Base-by-base conservation (phyloP, 1,284 basidiomycete species). In the Fomitopsis betulina region DNA sequence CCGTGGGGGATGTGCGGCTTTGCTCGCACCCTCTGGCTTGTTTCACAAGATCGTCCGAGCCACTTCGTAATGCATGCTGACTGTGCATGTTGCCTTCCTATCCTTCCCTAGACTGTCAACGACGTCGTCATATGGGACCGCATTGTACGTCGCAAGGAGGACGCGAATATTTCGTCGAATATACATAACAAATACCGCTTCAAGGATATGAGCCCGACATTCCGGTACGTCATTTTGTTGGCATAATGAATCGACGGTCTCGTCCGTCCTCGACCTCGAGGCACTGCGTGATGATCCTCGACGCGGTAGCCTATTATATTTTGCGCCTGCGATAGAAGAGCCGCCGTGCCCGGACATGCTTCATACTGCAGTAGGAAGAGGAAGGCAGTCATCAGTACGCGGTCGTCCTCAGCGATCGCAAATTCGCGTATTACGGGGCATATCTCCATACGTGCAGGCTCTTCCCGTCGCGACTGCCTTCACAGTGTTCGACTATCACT, bases 51-150 rank as follows among this genome's bases (percentile, higher is more conserved):
- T 51, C 49, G 30, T 50, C 47, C 47, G 19, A 25, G 21, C n/a
- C 38, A 9, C 35, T 39, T 39, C 27, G 17, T 35, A 5, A 19
- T 52, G 51, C 54, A 35, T 43, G 51, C 21, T 32, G 27, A 56
- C 21, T 54, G 37, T 23, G 39, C 39, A 32, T 55, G 17, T 47
- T 30, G 37, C 37, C n/a, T 3, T 57, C 37, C 25, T 15, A 17
- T 25, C n/a, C 52, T 27, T 45, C 6, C 3, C 35, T 68, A 94
- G 89, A 81, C 86, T 1, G 79, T 84, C 60, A 96, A 95, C 70
- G 81, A 90, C 45, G 89, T 94, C 1, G 92, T 96, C 35, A 80
- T 96, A 25, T 96, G 94, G 94, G 94, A 96, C 73, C 84, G 89
- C 17, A 96, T 96, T 68, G 80, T 96, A 38, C 83, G 86, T 19